Percentiles rank a stretch among this genome's conserved stretches.
Conservation (phyloP, 768 basidiomycete species). For the Clitopilus passeckerianus region DNA sequence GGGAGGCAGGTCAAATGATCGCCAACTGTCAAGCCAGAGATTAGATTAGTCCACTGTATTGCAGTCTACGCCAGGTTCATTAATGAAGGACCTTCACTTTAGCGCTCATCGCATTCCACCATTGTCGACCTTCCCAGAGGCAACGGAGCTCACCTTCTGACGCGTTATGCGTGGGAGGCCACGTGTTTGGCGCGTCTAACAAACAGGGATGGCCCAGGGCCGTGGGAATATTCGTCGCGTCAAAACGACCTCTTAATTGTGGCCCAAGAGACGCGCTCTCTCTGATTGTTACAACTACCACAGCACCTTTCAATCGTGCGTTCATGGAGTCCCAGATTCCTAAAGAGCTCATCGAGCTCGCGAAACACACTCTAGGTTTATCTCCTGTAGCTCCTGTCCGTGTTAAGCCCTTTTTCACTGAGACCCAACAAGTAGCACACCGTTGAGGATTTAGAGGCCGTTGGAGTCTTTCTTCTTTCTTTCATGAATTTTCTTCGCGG, state of each 20-base stretch:
- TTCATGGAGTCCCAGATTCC: not conserved
- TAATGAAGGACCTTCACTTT: not conserved
- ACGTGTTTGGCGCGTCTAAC: not conserved
- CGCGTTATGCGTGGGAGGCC: not conserved
- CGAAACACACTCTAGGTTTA: not conserved
- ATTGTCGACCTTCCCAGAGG: no score
- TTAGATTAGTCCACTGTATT: not conserved
- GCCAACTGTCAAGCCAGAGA: not conserved
- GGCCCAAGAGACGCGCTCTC: not conserved
- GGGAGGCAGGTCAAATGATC: not conserved
- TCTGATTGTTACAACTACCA: not conserved
- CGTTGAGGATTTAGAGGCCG: not conserved
- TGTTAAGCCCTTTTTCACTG: not conserved
- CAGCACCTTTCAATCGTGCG: not conserved
- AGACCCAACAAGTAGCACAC: no score
- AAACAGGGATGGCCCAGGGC: not conserved
- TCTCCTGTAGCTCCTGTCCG: not conserved
- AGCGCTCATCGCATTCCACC: not conserved
- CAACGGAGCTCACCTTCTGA: no score
- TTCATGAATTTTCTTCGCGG: not conserved
- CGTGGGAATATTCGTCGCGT: not conserved
- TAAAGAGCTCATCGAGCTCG: not conserved
- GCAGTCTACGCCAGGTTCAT: not conserved
- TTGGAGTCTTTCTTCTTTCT: not conserved
- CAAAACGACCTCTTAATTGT: not conserved